Evolutionary conservation across 352 stramenopile genomes (phyloP).

Genomic region (Phytophthora ramorum): DNA sequence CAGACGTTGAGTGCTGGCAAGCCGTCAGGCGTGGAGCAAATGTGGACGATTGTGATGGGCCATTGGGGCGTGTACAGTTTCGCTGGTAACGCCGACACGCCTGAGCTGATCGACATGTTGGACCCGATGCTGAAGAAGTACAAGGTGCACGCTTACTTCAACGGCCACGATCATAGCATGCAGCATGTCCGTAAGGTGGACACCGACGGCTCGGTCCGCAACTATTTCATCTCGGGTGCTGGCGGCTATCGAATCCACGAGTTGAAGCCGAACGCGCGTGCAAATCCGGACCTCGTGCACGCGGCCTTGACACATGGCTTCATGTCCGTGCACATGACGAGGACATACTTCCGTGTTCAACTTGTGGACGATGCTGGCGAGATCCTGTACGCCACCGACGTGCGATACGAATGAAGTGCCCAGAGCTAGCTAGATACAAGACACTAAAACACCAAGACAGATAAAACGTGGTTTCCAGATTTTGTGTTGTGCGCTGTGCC

Average conservation of each 20-base stretch:
- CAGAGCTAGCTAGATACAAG: neutral
- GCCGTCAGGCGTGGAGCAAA: slow-evolving; percentile 67
- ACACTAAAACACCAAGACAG: slow-evolving; percentile 20
- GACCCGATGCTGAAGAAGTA: slow-evolving; percentile 83
- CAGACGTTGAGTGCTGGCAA: slow-evolving; percentile 62
- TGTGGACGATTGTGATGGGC: slow-evolving; percentile 88
- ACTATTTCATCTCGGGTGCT: slow-evolving; percentile 86
- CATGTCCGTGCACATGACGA: slow-evolving; percentile 81
- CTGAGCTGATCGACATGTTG: slow-evolving; percentile 75
- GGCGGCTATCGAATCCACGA: slow-evolving; percentile 77
- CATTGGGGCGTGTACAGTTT: slow-evolving; percentile 90
- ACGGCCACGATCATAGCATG: slow-evolving; percentile 86
- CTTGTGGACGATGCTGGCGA: slow-evolving; percentile 72
- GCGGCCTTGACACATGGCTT: slow-evolving; percentile 88
- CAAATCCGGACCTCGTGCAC: slow-evolving; percentile 76
- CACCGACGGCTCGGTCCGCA: slow-evolving; percentile 47
- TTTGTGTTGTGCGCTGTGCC: slow-evolving; percentile 16
- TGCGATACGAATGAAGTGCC: slow-evolving; percentile 49
- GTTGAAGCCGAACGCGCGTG: slow-evolving; percentile 70
- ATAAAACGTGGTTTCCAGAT: slow-evolving; percentile 39
- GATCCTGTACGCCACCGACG: slow-evolving; percentile 84
- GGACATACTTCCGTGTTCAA: slow-evolving; percentile 74
- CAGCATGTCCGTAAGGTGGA: slow-evolving; percentile 77
- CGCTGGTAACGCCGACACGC: slow-evolving; percentile 81
- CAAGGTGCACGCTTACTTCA: slow-evolving; percentile 89